These are phyloP conservation scores for Tremellales sp. DNA, from an alignment of 1,284 basidiomycete genomes.

Conservation along the genomic window DNA sequence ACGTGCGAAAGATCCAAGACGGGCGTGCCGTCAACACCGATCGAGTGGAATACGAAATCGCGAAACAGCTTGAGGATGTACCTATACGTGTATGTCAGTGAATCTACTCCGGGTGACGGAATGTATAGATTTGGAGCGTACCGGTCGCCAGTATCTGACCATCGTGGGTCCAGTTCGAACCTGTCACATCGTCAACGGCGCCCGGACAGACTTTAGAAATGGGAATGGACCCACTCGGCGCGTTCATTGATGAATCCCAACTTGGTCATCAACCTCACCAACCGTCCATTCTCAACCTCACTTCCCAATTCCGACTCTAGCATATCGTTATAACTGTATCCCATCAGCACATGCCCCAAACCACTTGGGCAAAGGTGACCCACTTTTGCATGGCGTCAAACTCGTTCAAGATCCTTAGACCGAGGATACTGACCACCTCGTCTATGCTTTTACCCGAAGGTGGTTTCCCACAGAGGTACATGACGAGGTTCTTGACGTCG, in stretches of 20 bases:
- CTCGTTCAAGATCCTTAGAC: conserved; percentile 68
- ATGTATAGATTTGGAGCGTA: conserved; percentile 4
- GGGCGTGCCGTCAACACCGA: conserved; percentile 84
- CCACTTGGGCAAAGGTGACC: conserved; percentile 27
- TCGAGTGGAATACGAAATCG: conserved; percentile 97
- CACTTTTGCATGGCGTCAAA: conserved; percentile 77
- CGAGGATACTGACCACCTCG: conserved; percentile 75
- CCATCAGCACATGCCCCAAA: conserved; percentile 4
- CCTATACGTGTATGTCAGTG: too few species aligned
- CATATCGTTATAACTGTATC: conserved; percentile 70
- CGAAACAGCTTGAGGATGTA: conserved; percentile 98
- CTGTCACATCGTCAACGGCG: conserved; percentile 55
- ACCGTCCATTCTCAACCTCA: conserved; percentile 93
- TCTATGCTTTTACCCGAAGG: conserved; percentile 64
- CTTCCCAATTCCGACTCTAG: conserved; percentile 79
- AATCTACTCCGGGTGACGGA: background rate
- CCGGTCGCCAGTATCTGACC: conserved; percentile 97
- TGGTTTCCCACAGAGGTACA: conserved; percentile 75
- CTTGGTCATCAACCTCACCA: conserved; percentile 89
- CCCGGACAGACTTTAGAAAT: conserved; percentile 78
- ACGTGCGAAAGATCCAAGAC: conserved; percentile 88
- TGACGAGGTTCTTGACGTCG: conserved; percentile 74
- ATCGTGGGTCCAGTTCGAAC: conserved; percentile 89
- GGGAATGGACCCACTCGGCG: conserved; percentile 72
- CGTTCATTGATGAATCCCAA: conserved; percentile 98